Evolutionary conservation across 1,284 basidiomycete genomes (phyloP).

Genomic region (Dichomitus squalens): DNA sequence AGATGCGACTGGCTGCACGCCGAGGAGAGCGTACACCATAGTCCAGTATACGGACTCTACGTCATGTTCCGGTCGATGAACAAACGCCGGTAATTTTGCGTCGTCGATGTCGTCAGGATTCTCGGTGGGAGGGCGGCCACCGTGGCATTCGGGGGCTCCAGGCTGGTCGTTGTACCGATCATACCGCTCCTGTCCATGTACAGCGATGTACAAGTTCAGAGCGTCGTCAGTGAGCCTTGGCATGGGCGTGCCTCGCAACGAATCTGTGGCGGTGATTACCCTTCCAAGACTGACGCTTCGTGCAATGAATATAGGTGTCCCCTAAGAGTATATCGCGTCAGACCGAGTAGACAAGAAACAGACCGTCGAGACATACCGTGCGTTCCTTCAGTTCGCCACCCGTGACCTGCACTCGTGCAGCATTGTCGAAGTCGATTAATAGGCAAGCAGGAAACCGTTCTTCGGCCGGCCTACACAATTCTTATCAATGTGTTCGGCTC

Average conservation of each 20-base stretch:
- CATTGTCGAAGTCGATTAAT: not conserved
- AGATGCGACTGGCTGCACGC: not conserved
- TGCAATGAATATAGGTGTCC: not conserved
- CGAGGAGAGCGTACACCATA: not conserved
- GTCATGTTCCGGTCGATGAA: not conserved
- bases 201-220: not conserved
- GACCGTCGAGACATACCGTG: not conserved
- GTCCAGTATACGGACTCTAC: constrained; percentile 1
- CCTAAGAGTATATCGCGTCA: not conserved
- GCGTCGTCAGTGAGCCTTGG: not conserved
- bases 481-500: too few relatives aligned
- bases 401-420: not conserved
- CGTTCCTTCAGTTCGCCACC: not conserved
- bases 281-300: not conserved
- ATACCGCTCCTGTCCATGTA: not conserved
- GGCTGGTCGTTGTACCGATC: not conserved
- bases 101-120: not conserved
- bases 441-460: not conserved
- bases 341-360: not conserved
- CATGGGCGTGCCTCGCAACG: not conserved
- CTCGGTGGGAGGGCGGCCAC: not conserved
- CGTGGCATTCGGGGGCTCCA: not conserved
- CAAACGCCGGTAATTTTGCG: not conserved
- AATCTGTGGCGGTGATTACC: not conserved
- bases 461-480: not conserved